Percentiles rank a stretch among this genome's conserved stretches.
Conservation (phyloP, 179 eudicot genomes). For the Sideroxylon spinosum region DNA sequence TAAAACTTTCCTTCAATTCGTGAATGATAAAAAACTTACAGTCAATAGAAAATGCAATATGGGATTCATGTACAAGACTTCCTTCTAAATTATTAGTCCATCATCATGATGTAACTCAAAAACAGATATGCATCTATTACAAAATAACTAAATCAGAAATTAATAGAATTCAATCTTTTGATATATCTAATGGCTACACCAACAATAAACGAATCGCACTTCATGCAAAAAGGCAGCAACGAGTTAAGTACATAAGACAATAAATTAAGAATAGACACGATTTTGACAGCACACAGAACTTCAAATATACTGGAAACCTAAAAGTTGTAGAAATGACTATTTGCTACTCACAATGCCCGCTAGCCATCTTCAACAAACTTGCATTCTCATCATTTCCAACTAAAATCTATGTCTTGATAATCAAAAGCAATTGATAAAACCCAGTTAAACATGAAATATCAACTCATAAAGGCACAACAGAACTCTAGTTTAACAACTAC, state of each 20-base stretch:
- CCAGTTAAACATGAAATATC: conserved; percentile 20
- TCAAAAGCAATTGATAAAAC: conserved; percentile 21
- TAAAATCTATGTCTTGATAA: conserved; percentile 26
- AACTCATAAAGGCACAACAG: not conserved
- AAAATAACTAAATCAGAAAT: not conserved
- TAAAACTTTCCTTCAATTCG: not conserved
- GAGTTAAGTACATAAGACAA: not conserved
- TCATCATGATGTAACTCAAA: conserved; percentile 73
- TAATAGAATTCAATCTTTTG: not conserved
- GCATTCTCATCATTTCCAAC: conserved; percentile 20
- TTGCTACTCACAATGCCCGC: conserved; percentile 38
- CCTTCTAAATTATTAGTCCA: conserved; percentile 41
- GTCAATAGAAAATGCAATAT: conserved; percentile 79
- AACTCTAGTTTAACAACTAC: not conserved
- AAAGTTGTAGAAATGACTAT: conserved; percentile 6
- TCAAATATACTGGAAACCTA: not conserved
- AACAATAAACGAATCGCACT: not conserved
- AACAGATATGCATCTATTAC: conserved; percentile 50
- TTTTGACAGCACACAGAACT: not conserved
- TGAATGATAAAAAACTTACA: conserved; percentile 33
- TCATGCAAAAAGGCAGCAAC: not conserved
- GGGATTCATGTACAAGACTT: conserved; percentile 52
- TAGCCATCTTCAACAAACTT: conserved; percentile 31
- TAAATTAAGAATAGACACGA: not conserved
- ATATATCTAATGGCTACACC: conserved; percentile 6